Conservation (phyloP, 2,329 filamentous ascomycete species). For the Hyphodiscus sp. region DNA sequence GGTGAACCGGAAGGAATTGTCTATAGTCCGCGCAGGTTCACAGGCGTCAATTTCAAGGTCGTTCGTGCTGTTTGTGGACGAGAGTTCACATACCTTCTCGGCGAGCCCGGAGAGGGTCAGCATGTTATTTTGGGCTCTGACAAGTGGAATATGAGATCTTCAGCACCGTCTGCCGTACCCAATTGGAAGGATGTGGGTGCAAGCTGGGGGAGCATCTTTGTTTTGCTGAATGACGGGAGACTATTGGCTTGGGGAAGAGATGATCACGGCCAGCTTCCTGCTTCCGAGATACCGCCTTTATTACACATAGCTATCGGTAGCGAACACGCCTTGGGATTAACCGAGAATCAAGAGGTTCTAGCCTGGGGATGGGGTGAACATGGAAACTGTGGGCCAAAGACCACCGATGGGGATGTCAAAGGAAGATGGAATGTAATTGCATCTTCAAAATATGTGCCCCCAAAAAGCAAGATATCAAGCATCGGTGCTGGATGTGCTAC, state of each 20-base stretch:
- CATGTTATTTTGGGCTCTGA: constrained; percentile 66
- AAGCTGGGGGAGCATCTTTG: constrained; percentile 77
- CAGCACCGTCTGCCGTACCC: constrained; percentile 45
- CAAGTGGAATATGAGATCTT: constrained; percentile 62
- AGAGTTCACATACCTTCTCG: constrained; percentile 75
- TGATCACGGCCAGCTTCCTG: constrained; percentile 76
- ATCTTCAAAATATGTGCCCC: constrained; percentile 47
- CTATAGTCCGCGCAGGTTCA: constrained; percentile 55
- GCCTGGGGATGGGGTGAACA: constrained; percentile 98
- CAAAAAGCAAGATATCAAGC: constrained; percentile 45
- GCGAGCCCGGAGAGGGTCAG: constrained; percentile 47
- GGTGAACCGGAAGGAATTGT: constrained; percentile 51
- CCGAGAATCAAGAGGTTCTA: constrained; percentile 58
- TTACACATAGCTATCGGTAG: constrained; percentile 72
- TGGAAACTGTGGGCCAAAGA: constrained; percentile 79
- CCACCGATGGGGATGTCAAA: constrained; percentile 60
- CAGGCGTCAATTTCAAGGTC: constrained; percentile 53
- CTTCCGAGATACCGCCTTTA: constrained; percentile 51
- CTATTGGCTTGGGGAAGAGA: constrained; percentile 75
- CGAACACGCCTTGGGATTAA: constrained; percentile 77
- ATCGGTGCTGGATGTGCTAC: constrained; percentile 88
- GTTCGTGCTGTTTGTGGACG: constrained; percentile 68
- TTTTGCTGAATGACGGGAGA: constrained; percentile 54
- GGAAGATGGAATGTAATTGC: constrained; percentile 63
- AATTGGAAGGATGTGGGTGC: constrained; percentile 65